A percentile compares a stretch with the other conserved stretches of the same genome.
phyloP scores from a whole-genome alignment of 2,329 filamentous ascomycete species.

The Paracamarosporium sp. region DNA sequence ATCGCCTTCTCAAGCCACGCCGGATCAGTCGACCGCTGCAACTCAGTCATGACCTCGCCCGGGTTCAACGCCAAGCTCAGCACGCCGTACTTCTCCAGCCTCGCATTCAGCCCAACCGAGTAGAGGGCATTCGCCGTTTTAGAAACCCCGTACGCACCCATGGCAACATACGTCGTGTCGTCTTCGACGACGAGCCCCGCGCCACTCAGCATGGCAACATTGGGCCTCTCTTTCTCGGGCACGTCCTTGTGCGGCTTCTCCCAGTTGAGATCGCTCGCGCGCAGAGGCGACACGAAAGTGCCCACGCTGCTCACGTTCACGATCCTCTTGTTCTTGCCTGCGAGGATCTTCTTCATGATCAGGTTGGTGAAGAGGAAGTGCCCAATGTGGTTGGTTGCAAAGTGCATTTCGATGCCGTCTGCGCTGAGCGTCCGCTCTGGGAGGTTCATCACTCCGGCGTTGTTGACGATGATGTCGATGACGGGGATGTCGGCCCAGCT shows the following conservation, averaged over 20 bases:
- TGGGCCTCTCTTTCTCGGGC: background rate
- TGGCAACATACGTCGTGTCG: slow-evolving; percentile 4
- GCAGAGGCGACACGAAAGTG: slow-evolving; percentile 4
- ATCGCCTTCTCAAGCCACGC: background rate
- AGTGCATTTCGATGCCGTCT: slow-evolving; percentile 50
- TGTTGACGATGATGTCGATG: slow-evolving; percentile 48
- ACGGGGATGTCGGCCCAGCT: slow-evolving; percentile 19
- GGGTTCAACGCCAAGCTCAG: slow-evolving; percentile 13
- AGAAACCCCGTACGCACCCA: slow-evolving; percentile 17
- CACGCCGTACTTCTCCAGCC: slow-evolving; percentile 6
- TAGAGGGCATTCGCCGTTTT: slow-evolving; percentile 22
- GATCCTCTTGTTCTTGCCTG: slow-evolving; percentile 32
- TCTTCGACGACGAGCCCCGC: background rate
- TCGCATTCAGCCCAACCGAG: slow-evolving; percentile 6
- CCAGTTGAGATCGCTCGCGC: slow-evolving; percentile 2
- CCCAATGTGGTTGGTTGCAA: slow-evolving; percentile 54
- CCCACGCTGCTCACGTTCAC: slow-evolving; percentile 11
- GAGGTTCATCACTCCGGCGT: slow-evolving; percentile 31
- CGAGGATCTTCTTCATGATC: slow-evolving; percentile 45
- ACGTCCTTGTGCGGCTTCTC: background rate
- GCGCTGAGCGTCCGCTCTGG: slow-evolving; percentile 36
- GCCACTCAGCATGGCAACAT: background rate
- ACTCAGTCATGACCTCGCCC: slow-evolving; percentile 14
- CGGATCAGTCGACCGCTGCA: background rate
- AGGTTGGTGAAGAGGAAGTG: slow-evolving; percentile 51